phyloP scores from a whole-genome alignment of 768 basidiomycete genomes.

The Pulveroboletus frians region DNA sequence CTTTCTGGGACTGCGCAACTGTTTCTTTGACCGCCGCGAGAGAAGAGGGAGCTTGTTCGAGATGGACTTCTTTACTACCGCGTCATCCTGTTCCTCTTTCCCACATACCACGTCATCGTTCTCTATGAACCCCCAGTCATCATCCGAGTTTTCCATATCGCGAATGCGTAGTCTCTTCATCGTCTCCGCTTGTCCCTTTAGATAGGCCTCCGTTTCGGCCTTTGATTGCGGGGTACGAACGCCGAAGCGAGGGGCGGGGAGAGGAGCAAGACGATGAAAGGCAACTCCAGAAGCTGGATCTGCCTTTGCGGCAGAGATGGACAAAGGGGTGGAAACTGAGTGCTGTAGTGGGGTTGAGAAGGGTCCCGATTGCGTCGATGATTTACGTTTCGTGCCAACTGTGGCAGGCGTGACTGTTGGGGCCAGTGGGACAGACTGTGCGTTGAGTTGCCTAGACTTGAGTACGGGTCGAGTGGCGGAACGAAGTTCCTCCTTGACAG shows the following conservation, averaged over 20 bases:
- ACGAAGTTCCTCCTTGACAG: slow-evolving; percentile 48
- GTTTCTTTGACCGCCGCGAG: slow-evolving; percentile 26
- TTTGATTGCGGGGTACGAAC: slow-evolving; percentile 31
- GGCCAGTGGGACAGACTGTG: slow-evolving; percentile 3
- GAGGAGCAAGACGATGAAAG: slow-evolving; percentile 34
- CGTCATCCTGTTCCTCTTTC: slow-evolving; percentile 37
- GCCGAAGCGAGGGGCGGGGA: slow-evolving; percentile 29
- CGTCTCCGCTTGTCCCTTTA: slow-evolving; percentile 57
- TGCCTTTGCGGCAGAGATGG: slow-evolving; percentile 32
- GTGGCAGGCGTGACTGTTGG: slow-evolving; percentile 30
- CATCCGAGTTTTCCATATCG: slow-evolving; percentile 47
- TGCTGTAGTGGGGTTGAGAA: slow-evolving; percentile 55
- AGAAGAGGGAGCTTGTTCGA: slow-evolving; percentile 19
- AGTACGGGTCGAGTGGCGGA: slow-evolving; percentile 40
- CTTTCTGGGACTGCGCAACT: slow-evolving; percentile 28
- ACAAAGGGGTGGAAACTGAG: slow-evolving; percentile 37
- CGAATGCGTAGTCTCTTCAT: slow-evolving; percentile 56
- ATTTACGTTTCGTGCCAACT: slow-evolving; percentile 65
- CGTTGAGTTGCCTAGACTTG: slow-evolving; percentile 29
- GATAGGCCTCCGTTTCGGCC: slow-evolving; percentile 33
- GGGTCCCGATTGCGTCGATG: slow-evolving; percentile 39
- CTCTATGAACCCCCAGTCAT: slow-evolving; percentile 38
- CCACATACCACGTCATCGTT: slow-evolving; percentile 53
- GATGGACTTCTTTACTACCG: slow-evolving; percentile 32
- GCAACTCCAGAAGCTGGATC: slow-evolving; percentile 32